These are phyloP conservation scores for Heliosperma pusillum DNA, from an alignment of 148 eudicot genomes.

Conservation along the genomic window DNA sequence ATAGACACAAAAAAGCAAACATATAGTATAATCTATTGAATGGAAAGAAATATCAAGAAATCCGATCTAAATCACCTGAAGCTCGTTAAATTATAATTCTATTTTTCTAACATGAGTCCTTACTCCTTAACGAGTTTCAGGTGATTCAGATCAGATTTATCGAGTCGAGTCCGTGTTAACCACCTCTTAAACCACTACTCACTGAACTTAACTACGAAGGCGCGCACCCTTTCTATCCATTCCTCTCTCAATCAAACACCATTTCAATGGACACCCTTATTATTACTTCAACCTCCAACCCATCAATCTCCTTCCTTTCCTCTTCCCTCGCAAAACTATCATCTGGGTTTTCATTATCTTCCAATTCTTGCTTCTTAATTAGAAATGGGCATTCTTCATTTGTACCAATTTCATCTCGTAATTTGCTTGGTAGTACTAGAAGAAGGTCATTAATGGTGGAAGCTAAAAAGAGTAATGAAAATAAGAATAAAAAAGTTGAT, in stretches of 20 bases:
- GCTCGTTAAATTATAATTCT: too few relatives aligned
- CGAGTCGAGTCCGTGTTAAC: too few relatives aligned
- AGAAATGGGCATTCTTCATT: conserved; percentile 33
- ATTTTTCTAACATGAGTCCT: too few relatives aligned
- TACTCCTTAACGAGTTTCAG: too few relatives aligned
- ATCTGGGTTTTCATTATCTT: conserved; percentile 16
- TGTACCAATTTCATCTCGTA: conserved; percentile 33
- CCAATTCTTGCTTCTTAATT: conserved; percentile 17
- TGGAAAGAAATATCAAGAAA: too few relatives aligned
- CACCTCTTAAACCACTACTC: too few relatives aligned
- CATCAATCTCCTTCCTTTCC: conserved; percentile 18
- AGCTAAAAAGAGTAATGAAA: conserved; percentile 41
- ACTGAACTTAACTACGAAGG: neutral
- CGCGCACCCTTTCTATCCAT: conserved; percentile 11
- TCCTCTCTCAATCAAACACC: neutral
- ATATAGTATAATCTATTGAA: too few relatives aligned
- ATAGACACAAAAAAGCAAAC: too few relatives aligned
- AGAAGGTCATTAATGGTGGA: conserved; percentile 33
- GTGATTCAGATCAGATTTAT: too few relatives aligned
- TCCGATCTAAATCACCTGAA: too few relatives aligned
- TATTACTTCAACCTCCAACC: conserved; percentile 19
- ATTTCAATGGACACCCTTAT: conserved; percentile 22
- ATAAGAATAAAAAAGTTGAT: conserved; percentile 40
- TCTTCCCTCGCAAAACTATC: neutral
- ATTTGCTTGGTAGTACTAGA: conserved; percentile 12